These are phyloP conservation scores for Tritrichomonas musculus DNA, from an alignment of 208 protist genomes.

Conservation along the genomic window DNA sequence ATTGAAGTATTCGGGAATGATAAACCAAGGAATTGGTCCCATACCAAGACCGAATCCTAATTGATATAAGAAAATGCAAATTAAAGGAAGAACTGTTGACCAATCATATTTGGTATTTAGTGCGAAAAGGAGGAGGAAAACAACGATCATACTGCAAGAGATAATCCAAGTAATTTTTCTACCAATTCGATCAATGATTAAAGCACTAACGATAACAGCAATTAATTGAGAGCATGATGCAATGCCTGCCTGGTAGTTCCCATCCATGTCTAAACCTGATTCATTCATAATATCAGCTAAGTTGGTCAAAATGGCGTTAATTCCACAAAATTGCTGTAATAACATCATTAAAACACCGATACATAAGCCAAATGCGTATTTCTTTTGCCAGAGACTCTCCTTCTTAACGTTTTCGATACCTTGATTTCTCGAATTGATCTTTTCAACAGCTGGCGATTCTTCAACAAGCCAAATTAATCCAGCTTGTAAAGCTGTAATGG, in stretches of 20 bases:
- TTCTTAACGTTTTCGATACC: not conserved
- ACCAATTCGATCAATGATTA: not conserved
- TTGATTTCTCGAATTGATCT: too few species aligned
- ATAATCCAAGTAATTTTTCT: not conserved
- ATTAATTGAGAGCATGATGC: not conserved
- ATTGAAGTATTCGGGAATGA: too few species aligned
- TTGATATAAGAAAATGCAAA: too few species aligned
- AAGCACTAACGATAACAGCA: not conserved
- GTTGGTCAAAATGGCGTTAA: too few species aligned
- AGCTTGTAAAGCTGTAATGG: not conserved
- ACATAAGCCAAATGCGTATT: not conserved
- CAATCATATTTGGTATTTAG: not conserved
- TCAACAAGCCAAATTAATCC: not conserved
- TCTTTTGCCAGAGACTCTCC: not conserved
- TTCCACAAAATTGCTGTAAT: conserved; percentile 36
- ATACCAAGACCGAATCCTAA: conserved; percentile 30
- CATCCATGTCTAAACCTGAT: too few species aligned
- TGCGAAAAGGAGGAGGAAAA: not conserved
- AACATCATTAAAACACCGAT: conserved; percentile 33
- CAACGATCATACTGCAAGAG: not conserved
- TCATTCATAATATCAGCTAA: too few species aligned
- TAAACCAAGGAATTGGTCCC: conserved; percentile 34
- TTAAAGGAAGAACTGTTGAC: too few species aligned
- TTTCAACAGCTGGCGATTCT: not conserved
- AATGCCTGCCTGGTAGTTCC: not conserved